phyloP scores from a whole-genome alignment of 805 yeast species.

The Zygoascus bituminiphila region DNA sequence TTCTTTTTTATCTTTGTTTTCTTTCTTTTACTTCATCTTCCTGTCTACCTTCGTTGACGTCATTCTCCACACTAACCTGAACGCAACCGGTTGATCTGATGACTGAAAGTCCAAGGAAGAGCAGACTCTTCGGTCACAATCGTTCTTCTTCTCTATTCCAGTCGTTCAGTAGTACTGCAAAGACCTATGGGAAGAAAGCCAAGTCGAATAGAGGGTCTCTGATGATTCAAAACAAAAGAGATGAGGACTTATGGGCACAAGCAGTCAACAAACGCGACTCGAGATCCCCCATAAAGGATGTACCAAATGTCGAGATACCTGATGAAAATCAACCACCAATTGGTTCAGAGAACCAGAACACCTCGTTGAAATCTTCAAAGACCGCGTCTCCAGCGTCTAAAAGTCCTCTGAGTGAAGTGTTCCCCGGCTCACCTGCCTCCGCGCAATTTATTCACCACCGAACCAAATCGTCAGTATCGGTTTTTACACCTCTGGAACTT shows the following conservation, averaged over 20 bases:
- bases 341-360: not conserved
- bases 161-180: not conserved
- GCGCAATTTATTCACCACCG: not conserved
- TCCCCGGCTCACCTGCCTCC: not conserved
- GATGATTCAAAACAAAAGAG: not conserved
- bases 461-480: not conserved
- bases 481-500: not conserved
- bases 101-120: not conserved
- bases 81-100: no score
- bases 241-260: not conserved
- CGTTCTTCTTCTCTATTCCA: not conserved
- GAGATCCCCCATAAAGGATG: not conserved
- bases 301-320: not conserved
- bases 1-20: no score
- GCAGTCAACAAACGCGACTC: no score
- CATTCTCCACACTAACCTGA: no score
- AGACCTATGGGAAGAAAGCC: not conserved
- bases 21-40: no score
- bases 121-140: not conserved
- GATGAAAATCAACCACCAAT: not conserved
- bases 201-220: not conserved
- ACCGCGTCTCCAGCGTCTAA: not conserved
- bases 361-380: not conserved
- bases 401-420: not conserved
- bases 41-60: no score